Base-by-base conservation (phyloP, 2,329 filamentous ascomycete genomes). In the Paecilomyces fulvus region DNA sequence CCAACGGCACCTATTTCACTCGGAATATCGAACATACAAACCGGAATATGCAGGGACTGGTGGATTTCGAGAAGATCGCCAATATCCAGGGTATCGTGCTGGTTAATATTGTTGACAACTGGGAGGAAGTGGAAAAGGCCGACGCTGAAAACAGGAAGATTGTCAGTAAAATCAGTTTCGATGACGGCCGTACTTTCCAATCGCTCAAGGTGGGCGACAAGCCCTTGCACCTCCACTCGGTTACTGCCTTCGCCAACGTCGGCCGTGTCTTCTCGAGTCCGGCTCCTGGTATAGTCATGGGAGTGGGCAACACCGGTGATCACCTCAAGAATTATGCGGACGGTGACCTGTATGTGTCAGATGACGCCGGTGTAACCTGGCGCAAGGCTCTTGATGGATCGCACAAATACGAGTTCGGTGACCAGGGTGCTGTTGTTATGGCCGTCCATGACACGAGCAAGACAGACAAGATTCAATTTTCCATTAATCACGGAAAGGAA, bases 371-470 rank as follows among this genome's bases (percentile, higher is more conserved):
- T 46, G 75, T 90, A 58, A 92, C 85, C 1, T 99, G 95, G 94
- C 83, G 79, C 37, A 78, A 85, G 67, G 82, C 73, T 17, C 80
- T 89, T 4, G 79, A 91, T 14, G 89, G 90, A 20, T 88, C 92
- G 11, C 91, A 97, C 75, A 94, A 95, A 70, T 99, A 95, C 72
- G 92, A 96, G 67, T 95, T 97, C 70, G 94, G 94, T 54, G 92
- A 96, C 64, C 88, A 95, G 62, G 94, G 94, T 1, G 91, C 91
- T 14, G 83, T 99, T 20, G 77, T 99, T 30, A 81, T 97, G 30
- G 94, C 94, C 3, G 79, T 97, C 37, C 80, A 83, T 60, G 89
- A 96, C 64, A 77, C 80, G 52, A 78, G 74, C 12, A 76, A 78
- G 51, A 89, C 87, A 0, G 75, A 84, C 37, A 66, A 73, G 56